phyloP scores from a whole-genome alignment of 1,284 basidiomycete genomes.

The Sporisorium sorghi region DNA sequence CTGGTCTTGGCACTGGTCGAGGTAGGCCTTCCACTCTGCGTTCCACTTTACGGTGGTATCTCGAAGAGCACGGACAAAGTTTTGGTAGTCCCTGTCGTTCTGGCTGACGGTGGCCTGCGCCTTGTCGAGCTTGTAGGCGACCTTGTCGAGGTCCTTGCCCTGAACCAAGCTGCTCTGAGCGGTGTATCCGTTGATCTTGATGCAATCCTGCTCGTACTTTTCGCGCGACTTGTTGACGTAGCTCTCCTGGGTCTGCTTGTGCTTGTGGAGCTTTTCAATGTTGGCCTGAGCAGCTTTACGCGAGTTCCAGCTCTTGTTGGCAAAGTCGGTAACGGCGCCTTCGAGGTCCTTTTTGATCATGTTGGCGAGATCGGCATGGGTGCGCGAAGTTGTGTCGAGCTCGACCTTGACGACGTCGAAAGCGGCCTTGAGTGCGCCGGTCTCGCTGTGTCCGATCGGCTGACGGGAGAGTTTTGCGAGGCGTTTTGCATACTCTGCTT shows the following conservation, averaged over 20 bases:
- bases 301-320: conserved; percentile 51
- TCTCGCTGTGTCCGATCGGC: conserved; percentile 85
- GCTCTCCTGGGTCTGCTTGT: conserved; percentile 67
- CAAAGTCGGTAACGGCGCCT: conserved; percentile 67
- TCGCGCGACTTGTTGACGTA: conserved; percentile 77
- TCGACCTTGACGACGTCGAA: conserved; percentile 83
- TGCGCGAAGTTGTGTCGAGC: conserved; percentile 82
- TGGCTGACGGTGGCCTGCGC: conserved; percentile 87
- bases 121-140: conserved; percentile 85
- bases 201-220: conserved; percentile 92
- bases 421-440: conserved; percentile 85
- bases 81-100: conserved; percentile 82
- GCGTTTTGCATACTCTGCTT: conserved; percentile 94
- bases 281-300: conserved; percentile 57
- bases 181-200: conserved; percentile 93
- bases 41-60: conserved; percentile 91
- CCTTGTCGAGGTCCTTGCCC: conserved; percentile 92
- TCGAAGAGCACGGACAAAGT: conserved; percentile 83
- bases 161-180: conserved; percentile 93
- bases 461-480: conserved; percentile 83
- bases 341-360: conserved; percentile 85
- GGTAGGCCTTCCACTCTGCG: conserved; percentile 81
- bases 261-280: conserved; percentile 66
- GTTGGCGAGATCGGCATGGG: conserved; percentile 78
- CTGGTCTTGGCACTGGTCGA: conserved; percentile 85